Percentiles rank a stretch among this genome's conserved stretches.
Conservation (phyloP, 73 alveolate genomes). For the Halteria grandinella region DNA sequence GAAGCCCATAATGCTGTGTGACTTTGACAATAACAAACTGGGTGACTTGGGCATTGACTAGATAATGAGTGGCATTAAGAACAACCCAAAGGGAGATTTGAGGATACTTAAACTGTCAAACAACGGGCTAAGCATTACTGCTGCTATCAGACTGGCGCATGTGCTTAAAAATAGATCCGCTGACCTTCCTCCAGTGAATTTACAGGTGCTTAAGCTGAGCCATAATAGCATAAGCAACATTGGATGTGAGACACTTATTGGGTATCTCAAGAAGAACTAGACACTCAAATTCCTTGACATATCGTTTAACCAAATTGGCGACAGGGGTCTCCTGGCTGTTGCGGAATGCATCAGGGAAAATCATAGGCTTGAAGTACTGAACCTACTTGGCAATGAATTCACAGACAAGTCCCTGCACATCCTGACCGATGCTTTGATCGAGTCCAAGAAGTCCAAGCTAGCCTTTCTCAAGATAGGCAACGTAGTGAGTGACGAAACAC, state of each 20-base stretch:
- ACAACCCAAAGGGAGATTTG: slow-evolving; percentile 35
- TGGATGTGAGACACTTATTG: slow-evolving; percentile 52
- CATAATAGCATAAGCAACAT: slow-evolving; percentile 56
- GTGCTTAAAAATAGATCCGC: slow-evolving; percentile 45
- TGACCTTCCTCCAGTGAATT: slow-evolving; percentile 6
- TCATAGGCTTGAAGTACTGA: slow-evolving; percentile 29
- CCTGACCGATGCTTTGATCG: slow-evolving; percentile 25
- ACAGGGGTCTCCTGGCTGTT: slow-evolving; percentile 41
- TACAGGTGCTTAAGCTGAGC: slow-evolving; percentile 44
- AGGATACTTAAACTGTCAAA: slow-evolving; percentile 13
- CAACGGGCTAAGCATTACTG: slow-evolving; percentile 41
- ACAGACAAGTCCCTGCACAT: slow-evolving; percentile 12
- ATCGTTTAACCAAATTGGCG: slow-evolving; percentile 56
- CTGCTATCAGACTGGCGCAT: slow-evolving; percentile 57
- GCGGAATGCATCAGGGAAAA: slow-evolving; percentile 44
- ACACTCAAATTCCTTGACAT: slow-evolving; percentile 48
- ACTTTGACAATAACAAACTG: slow-evolving; percentile 34
- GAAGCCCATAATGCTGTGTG: neutral
- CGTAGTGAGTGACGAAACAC: slow-evolving; percentile 1
- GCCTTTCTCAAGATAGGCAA: slow-evolving; percentile 51
- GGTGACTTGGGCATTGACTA: slow-evolving; percentile 58
- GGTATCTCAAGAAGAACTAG: slow-evolving; percentile 52
- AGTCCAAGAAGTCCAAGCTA: neutral
- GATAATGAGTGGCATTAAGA: slow-evolving; percentile 14
- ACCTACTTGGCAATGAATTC: slow-evolving; percentile 55